Conservation (phyloP, 2,329 filamentous ascomycete species). For the Fusarium hainanense region DNA sequence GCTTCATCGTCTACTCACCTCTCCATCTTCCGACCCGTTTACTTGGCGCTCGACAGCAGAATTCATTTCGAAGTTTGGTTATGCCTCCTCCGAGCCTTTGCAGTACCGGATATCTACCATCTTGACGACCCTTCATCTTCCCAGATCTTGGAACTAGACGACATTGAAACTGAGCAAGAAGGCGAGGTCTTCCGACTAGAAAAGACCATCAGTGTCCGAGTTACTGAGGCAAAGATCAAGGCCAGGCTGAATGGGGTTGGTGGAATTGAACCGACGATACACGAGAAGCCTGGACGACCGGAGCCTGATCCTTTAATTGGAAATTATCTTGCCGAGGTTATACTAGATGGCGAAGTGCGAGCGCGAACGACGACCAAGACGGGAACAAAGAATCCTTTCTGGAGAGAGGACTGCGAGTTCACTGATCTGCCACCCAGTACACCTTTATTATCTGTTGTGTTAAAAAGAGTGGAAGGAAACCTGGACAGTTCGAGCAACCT, state of each 20-base stretch:
- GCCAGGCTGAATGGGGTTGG: slow-evolving; percentile 44
- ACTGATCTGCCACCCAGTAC: slow-evolving; percentile 75
- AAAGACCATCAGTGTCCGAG: slow-evolving; percentile 67
- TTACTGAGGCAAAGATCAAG: slow-evolving; percentile 72
- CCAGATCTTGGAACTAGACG: slow-evolving; percentile 56
- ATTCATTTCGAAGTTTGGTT: slow-evolving; percentile 98
- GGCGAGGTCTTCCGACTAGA: slow-evolving; percentile 70
- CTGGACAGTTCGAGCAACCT: slow-evolving; percentile 56
- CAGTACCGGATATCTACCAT: slow-evolving; percentile 89
- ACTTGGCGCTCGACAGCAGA: slow-evolving; percentile 85
- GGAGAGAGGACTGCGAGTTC: slow-evolving; percentile 85
- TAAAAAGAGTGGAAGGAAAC: slow-evolving; percentile 73
- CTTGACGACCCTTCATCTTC: slow-evolving; percentile 59
- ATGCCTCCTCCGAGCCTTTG: slow-evolving; percentile 88
- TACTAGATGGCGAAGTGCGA: slow-evolving; percentile 82
- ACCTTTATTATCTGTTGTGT: slow-evolving; percentile 74
- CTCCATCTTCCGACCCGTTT: slow-evolving; percentile 86
- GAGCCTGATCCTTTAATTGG: slow-evolving; percentile 63
- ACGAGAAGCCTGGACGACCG: slow-evolving; percentile 35
- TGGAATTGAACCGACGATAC: slow-evolving; percentile 28
- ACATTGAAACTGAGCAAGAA: slow-evolving; percentile 54
- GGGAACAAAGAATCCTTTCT: slow-evolving; percentile 80
- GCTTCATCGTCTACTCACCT: slow-evolving; percentile 77
- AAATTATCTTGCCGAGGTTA: slow-evolving; percentile 82
- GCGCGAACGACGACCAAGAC: slow-evolving; percentile 78